Evolutionary conservation across 768 basidiomycete genomes (phyloP).

Genomic region (Pisolithus orientalis): DNA sequence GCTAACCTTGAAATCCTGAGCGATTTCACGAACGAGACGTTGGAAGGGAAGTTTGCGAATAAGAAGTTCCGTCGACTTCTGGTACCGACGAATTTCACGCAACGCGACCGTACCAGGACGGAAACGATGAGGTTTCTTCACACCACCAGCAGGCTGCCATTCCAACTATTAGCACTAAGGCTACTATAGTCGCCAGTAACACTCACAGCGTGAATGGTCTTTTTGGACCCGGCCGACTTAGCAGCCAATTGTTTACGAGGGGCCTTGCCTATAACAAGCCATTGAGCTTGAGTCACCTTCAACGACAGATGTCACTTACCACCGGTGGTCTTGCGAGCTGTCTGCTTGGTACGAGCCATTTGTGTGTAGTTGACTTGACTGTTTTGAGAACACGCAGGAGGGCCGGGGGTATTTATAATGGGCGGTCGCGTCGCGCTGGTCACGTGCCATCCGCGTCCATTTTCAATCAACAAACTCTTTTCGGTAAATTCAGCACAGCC

Average conservation of each 20-base stretch:
- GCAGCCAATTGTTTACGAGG: conserved; percentile 69
- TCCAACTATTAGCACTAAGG: not conserved
- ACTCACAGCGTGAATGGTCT: conserved; percentile 35
- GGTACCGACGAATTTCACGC: conserved; percentile 84
- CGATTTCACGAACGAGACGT: conserved; percentile 84
- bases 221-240: conserved; percentile 58
- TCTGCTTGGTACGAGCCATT: conserved; percentile 76
- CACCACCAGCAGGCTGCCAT: conserved; percentile 66
- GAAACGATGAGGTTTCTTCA: conserved; percentile 91
- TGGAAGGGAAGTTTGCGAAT: conserved; percentile 90
- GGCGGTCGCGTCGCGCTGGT: conserved; percentile 19
- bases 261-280: conserved; percentile 40
- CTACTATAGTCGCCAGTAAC: not conserved
- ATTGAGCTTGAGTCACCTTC: not conserved
- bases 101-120: conserved; percentile 81
- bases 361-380: not conserved
- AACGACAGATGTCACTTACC: conserved; percentile 31
- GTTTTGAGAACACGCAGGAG: not conserved
- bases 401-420: conserved; percentile 12
- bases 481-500: conserved; percentile 25
- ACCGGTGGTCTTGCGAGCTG: conserved; percentile 72
- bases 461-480: conserved; percentile 16
- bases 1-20: conserved; percentile 83
- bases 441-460: conserved; percentile 19
- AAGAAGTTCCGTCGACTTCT: conserved; percentile 81